Conservation (phyloP, 352 stramenopile genomes). For the Phytophthora citricola region DNA sequence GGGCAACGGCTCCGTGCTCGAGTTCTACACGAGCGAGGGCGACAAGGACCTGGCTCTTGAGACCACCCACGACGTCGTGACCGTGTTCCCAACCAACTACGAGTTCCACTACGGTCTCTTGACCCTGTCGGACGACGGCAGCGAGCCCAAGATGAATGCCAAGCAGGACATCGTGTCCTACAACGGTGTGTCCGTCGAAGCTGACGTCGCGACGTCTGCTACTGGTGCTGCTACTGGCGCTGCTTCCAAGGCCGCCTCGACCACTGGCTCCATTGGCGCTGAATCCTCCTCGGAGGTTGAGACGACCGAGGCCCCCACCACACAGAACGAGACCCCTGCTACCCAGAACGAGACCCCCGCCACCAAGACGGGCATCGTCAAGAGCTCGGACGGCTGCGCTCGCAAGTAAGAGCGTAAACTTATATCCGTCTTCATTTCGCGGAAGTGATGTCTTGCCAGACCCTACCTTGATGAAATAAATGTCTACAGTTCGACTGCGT, state of each 20-base stretch:
- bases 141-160: conserved; percentile 19
- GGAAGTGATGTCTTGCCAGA: conserved; percentile 2
- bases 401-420: conserved; percentile 20
- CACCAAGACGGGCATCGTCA: conserved; percentile 18
- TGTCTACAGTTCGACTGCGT: conserved; percentile 10
- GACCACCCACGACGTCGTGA: conserved; percentile 3
- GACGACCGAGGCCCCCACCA: not conserved
- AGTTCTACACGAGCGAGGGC: conserved; percentile 15
- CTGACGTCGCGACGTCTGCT: conserved; percentile 11
- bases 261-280: conserved; percentile 8
- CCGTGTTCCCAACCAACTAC: not conserved
- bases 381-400: conserved; percentile 11
- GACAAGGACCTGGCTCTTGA: conserved; percentile 9
- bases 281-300: conserved; percentile 1
- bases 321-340: conserved; percentile 9
- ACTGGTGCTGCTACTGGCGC: not conserved
- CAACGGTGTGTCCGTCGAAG: conserved; percentile 23
- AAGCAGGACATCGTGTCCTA: conserved; percentile 26
- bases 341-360: conserved; percentile 18
- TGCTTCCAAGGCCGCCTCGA: not conserved
- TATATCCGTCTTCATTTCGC: conserved; percentile 6
- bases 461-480: conserved; percentile 15
- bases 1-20: conserved; percentile 3
- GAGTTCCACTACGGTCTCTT: conserved; percentile 21
- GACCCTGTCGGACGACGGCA: conserved; percentile 15